Percentiles rank a stretch among this genome's conserved stretches.
These are phyloP conservation scores for Gremmenia infestans DNA, from an alignment of 2,329 filamentous ascomycete genomes.

Conservation along the genomic window DNA sequence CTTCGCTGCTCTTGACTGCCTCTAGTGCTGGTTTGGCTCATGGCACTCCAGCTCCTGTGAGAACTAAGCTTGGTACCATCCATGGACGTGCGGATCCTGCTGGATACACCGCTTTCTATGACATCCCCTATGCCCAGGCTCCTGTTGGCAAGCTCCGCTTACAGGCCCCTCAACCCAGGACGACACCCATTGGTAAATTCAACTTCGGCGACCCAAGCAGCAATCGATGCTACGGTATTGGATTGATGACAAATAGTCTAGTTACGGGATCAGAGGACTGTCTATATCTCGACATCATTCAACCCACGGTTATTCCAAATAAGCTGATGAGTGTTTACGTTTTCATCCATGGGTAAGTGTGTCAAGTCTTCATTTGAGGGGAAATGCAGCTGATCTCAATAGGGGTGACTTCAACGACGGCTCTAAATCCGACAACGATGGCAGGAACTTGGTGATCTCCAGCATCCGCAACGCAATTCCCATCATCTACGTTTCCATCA, in stretches of 20 bases:
- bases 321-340: constrained; percentile 43
- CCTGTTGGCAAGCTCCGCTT: constrained; percentile 9
- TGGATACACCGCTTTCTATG: background rate
- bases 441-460: constrained; percentile 6
- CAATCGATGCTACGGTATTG: constrained; percentile 8
- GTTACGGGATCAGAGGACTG: constrained; percentile 31
- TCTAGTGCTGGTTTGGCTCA: background rate
- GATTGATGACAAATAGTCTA: background rate
- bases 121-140: constrained; percentile 13
- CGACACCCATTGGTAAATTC: constrained; percentile 1
- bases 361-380: constrained; percentile 25
- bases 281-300: constrained; percentile 36
- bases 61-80: too few relatives aligned
- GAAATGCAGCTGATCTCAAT: constrained; percentile 30
- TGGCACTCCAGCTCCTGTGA: too few relatives aligned
- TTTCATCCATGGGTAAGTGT: constrained; percentile 58
- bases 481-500: constrained; percentile 37
- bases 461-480: constrained; percentile 5
- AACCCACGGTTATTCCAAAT: constrained; percentile 13
- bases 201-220: constrained; percentile 17
- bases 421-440: constrained; percentile 15
- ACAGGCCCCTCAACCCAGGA: constrained; percentile 3
- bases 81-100: too few relatives aligned
- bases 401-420: constrained; percentile 38
- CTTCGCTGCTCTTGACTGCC: background rate